These are phyloP conservation scores for Amoebophrya sp. DNA, from an alignment of 169 alveolate genomes.

Conservation along the genomic window DNA sequence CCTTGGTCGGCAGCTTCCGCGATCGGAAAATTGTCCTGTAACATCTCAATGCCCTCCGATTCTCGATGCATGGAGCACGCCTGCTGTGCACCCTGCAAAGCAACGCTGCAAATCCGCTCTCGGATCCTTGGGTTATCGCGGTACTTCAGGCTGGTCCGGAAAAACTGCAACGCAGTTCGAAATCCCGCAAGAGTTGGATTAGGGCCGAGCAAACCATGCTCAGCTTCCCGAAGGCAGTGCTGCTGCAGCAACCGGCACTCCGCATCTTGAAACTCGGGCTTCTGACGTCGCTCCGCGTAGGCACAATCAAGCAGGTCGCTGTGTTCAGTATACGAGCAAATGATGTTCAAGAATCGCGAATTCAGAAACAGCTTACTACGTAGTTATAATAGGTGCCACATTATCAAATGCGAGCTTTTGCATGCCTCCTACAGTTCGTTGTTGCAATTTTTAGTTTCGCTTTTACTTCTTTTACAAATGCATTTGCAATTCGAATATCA, in stretches of 20 bases:
- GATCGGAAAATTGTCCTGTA: background rate
- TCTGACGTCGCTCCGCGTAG: background rate
- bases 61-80: background rate
- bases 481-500: no score
- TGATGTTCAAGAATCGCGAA: no score
- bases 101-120: background rate
- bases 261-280: background rate
- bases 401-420: no score
- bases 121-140: background rate
- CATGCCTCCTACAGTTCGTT: no score
- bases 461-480: no score
- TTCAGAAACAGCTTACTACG: no score
- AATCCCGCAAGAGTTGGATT: background rate
- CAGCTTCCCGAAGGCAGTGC: background rate
- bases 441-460: no score
- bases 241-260: background rate
- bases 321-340: no score
- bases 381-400: no score
- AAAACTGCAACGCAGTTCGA: background rate
- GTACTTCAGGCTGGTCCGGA: background rate
- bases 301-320: background rate
- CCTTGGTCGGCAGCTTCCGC: background rate
- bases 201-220: background rate
- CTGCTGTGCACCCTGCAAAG: background rate
- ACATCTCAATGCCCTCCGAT: background rate